These are phyloP conservation scores for Psilocybe sp. DNA, from an alignment of 768 basidiomycete genomes.

Conservation along the genomic window DNA sequence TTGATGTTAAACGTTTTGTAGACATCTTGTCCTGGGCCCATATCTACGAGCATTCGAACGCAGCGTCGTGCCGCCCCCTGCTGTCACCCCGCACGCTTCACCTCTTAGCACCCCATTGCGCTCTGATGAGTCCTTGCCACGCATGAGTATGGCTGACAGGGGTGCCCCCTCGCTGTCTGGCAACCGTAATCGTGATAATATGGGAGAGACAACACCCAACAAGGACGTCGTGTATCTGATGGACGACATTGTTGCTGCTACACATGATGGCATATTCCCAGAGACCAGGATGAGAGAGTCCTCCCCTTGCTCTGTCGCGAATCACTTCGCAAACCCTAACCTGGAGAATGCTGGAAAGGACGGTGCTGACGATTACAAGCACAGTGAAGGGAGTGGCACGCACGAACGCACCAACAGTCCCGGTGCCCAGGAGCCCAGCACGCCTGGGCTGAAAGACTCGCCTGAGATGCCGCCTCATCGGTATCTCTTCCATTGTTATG, in stretches of 20 bases:
- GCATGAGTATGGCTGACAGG: no score
- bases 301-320: no score
- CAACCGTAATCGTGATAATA: no score
- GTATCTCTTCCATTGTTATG: slow-evolving; percentile 70
- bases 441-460: slow-evolving; percentile 6
- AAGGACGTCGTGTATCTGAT: no score
- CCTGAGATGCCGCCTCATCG: slow-evolving; percentile 50
- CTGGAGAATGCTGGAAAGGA: no score
- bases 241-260: no score
- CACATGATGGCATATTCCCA: no score
- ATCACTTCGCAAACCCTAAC: no score
- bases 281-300: no score
- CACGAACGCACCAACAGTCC: not conserved
- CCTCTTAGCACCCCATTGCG: not conserved
- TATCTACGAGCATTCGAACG: slow-evolving; percentile 49
- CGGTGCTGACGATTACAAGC: no score
- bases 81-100: not conserved
- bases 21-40: slow-evolving; percentile 48
- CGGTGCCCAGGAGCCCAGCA: not conserved
- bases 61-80: not conserved
- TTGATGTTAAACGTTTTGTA: not conserved
- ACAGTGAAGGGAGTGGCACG: not conserved
- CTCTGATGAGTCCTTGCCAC: not conserved
- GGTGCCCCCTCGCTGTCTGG: no score
- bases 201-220: no score